Percentiles rank a stretch among this genome's conserved stretches.
phyloP scores from a whole-genome alignment of 2,329 filamentous ascomycete species.

The Rachicladosporium sp. region DNA sequence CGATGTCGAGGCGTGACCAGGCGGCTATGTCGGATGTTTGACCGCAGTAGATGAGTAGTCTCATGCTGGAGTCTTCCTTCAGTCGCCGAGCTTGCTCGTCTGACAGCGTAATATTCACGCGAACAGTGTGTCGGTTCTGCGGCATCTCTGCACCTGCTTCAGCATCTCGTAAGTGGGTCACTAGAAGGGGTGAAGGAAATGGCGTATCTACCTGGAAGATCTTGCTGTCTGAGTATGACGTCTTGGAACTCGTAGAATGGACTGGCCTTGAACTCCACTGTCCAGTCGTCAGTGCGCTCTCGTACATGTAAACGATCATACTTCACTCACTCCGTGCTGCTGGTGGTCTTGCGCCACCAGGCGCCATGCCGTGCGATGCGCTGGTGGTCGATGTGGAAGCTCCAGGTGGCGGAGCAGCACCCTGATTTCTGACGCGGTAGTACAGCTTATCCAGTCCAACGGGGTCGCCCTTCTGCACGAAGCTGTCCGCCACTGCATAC shows the following conservation, averaged over 20 bases:
- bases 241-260: constrained; percentile 70
- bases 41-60: constrained; percentile 76
- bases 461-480: constrained; percentile 23
- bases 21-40: constrained; percentile 36
- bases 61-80: constrained; percentile 47
- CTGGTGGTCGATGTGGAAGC: not conserved
- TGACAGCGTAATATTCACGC: constrained; percentile 47
- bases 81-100: constrained; percentile 44
- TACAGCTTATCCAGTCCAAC: constrained; percentile 26
- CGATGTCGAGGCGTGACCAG: constrained; percentile 54
- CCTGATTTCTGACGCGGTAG: constrained; percentile 29
- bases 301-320: not conserved
- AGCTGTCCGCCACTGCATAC: constrained; percentile 26
- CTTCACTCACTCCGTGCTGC: constrained; percentile 1
- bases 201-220: constrained; percentile 56
- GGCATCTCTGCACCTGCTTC: constrained; percentile 40
- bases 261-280: constrained; percentile 49
- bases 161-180: constrained; percentile 21
- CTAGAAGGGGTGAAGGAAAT: constrained; percentile 3
- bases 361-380: constrained; percentile 6
- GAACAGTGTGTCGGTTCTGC: constrained; percentile 45
- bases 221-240: constrained; percentile 50
- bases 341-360: constrained; percentile 3
- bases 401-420: constrained; percentile 21
- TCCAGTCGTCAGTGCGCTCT: not conserved